phyloP scores from a whole-genome alignment of 108 stramenopile genomes.

The Chaetoceros tenuissimus region DNA sequence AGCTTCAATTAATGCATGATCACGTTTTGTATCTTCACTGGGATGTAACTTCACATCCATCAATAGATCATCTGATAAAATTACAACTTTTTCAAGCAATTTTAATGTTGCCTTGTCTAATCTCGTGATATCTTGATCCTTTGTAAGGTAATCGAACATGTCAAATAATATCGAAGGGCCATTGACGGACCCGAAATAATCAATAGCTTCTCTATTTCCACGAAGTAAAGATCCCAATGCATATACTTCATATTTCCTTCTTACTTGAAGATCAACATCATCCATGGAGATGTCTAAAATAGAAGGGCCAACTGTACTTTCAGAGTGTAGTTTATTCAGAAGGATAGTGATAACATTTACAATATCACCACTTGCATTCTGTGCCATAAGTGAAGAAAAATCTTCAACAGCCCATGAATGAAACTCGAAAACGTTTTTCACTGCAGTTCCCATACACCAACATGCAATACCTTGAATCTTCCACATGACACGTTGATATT shows the following conservation, averaged over 20 bases:
- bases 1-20: background rate
- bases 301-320: background rate
- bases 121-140: slow-evolving; percentile 11
- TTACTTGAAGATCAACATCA: slow-evolving; percentile 7
- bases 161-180: slow-evolving; percentile 26
- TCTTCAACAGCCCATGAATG: slow-evolving; percentile 67
- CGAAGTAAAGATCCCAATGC: slow-evolving; percentile 67
- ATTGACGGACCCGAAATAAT: slow-evolving; percentile 21
- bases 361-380: background rate
- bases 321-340: background rate
- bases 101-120: slow-evolving; percentile 22
- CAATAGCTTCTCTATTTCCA: slow-evolving; percentile 58
- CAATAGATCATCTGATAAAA: slow-evolving; percentile 46
- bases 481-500: slow-evolving; percentile 10
- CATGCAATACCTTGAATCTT: slow-evolving; percentile 68
- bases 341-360: slow-evolving; percentile 7
- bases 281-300: background rate
- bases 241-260: slow-evolving; percentile 37
- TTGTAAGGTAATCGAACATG: slow-evolving; percentile 11
- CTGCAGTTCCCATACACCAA: slow-evolving; percentile 83
- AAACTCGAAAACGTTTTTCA: slow-evolving; percentile 88
- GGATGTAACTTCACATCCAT: slow-evolving; percentile 40
- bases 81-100: slow-evolving; percentile 35
- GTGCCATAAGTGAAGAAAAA: background rate
- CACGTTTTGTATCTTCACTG: slow-evolving; percentile 8